phyloP scores from a whole-genome alignment of 257 asterid genomes.

The Euphrasia confusa region DNA sequence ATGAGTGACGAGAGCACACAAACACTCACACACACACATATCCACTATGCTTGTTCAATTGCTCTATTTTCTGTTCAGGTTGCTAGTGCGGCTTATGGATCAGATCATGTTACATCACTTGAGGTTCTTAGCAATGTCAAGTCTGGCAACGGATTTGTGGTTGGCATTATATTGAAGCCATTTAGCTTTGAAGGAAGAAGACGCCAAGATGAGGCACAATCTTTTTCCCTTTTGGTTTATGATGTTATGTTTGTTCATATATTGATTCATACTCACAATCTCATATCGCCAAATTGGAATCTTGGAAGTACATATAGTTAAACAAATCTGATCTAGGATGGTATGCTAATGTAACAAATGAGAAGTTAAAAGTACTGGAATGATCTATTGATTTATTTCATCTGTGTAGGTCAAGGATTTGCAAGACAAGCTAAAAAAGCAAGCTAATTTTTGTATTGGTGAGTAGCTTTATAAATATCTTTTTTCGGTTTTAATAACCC shows the following conservation, averaged over 20 bases:
- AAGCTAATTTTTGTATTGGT: slow-evolving; percentile 70
- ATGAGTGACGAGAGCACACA: background rate
- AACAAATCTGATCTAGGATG: slow-evolving; percentile 3
- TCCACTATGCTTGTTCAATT: slow-evolving; percentile 16
- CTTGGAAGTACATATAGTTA: slow-evolving; percentile 15
- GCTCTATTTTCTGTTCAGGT: slow-evolving; percentile 44
- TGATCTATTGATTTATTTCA: slow-evolving; percentile 18
- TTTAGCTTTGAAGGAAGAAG: slow-evolving; percentile 93
- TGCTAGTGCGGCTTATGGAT: slow-evolving; percentile 88
- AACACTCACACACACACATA: background rate
- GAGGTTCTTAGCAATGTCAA: slow-evolving; percentile 58
- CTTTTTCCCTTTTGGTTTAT: slow-evolving; percentile 19
- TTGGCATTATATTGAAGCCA: slow-evolving; percentile 80
- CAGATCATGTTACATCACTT: slow-evolving; percentile 63
- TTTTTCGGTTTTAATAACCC: slow-evolving; percentile 7
- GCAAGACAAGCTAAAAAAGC: slow-evolving; percentile 59
- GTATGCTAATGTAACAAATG: slow-evolving; percentile 3
- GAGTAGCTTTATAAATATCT: slow-evolving; percentile 28
- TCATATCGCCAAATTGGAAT: slow-evolving; percentile 17
- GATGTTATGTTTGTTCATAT: slow-evolving; percentile 19
- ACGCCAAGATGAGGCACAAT: slow-evolving; percentile 74
- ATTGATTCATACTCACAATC: slow-evolving; percentile 7
- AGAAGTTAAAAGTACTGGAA: slow-evolving; percentile 16
- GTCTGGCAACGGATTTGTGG: slow-evolving; percentile 57
- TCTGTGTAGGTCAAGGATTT: slow-evolving; percentile 74